Percentiles rank a stretch among this genome's conserved stretches.
Evolutionary conservation across 1,284 basidiomycete genomes (phyloP).

Genomic region (Cutaneotrichosporon spelunceum): DNA sequence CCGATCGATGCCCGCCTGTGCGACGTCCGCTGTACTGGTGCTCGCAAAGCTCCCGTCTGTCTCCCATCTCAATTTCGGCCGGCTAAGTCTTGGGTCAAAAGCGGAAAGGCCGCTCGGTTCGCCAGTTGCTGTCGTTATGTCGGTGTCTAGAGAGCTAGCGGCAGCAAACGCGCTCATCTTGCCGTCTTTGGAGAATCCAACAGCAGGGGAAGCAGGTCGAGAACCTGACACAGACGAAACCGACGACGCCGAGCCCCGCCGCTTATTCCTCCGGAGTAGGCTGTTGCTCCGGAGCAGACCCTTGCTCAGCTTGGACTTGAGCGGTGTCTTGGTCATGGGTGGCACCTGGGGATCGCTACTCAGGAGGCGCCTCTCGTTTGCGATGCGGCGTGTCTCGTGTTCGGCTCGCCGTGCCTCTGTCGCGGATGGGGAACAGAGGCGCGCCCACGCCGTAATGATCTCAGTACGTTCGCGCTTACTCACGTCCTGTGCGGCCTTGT

Average conservation of each 20-base stretch:
- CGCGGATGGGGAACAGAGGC: neutral
- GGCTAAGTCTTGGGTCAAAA: neutral
- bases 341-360: neutral
- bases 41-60: neutral
- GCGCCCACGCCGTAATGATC: slow-evolving; percentile 12
- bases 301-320: neutral
- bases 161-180: neutral
- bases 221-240: neutral
- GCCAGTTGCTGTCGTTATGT: neutral
- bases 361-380: neutral
- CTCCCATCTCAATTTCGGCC: neutral
- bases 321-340: neutral
- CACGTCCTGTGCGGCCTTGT: slow-evolving; percentile 2
- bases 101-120: neutral
- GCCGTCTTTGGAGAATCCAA: neutral
- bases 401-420: slow-evolving; percentile 3
- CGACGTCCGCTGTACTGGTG: slow-evolving; percentile 7
- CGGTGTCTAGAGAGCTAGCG: neutral
- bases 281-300: neutral
- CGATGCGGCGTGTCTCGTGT: neutral
- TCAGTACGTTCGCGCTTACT: slow-evolving; percentile 2
- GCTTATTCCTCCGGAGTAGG: neutral
- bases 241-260: neutral
- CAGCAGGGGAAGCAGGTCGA: neutral
- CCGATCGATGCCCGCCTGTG: slow-evolving; percentile 6